phyloP scores from a whole-genome alignment of 1,284 basidiomycete species.

The Melampsora occidentalis region DNA sequence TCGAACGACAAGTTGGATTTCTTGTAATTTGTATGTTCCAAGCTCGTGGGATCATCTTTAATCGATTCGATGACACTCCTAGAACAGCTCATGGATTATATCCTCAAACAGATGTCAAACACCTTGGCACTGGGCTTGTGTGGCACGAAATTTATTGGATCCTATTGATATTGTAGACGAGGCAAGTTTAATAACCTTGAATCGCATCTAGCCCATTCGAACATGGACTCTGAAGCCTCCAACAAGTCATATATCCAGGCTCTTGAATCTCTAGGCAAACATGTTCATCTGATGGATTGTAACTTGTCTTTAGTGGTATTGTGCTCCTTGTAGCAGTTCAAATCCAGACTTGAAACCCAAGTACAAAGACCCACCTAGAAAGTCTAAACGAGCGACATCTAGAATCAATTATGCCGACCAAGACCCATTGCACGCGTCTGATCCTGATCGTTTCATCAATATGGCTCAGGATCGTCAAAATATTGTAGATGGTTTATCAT shows the following conservation, averaged over 20 bases:
- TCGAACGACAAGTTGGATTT: no score
- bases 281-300: neutral
- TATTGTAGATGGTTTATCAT: slow-evolving; percentile 27
- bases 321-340: slow-evolving; percentile 8
- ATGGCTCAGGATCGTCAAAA: slow-evolving; percentile 13
- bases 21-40: no score
- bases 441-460: slow-evolving; percentile 29
- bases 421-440: neutral
- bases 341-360: slow-evolving; percentile 17
- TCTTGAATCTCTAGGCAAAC: neutral
- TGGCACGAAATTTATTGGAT: slow-evolving; percentile 25
- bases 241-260: neutral
- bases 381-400: slow-evolving; percentile 25
- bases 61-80: no score
- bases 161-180: slow-evolving; percentile 33
- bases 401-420: slow-evolving; percentile 2
- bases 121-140: slow-evolving; percentile 38
- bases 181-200: slow-evolving; percentile 3
- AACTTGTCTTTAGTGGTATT: slow-evolving; percentile 15
- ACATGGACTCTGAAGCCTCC: neutral
- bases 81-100: no score
- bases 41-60: no score
- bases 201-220: neutral
- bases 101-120: slow-evolving; percentile 20
- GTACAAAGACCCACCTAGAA: slow-evolving; percentile 22